Conservation (phyloP, 257 asterid species). For the Coffea eugenioides region DNA sequence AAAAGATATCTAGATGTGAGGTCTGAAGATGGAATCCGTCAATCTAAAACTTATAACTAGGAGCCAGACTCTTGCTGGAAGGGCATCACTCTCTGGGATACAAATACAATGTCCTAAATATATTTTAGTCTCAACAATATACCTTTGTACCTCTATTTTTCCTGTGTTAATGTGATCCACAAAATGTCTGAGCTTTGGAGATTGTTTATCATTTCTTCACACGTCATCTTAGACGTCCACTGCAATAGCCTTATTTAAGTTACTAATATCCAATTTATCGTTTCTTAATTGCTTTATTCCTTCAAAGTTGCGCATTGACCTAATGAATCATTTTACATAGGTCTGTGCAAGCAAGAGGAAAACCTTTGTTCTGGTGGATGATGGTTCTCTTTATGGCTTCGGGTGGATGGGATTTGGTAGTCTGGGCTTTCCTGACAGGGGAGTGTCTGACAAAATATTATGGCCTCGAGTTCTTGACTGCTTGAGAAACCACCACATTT, state of each 20-base stretch:
- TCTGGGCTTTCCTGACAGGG: slow-evolving; percentile 70
- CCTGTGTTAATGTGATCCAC: background rate
- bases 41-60: background rate
- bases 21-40: background rate
- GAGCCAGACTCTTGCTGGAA: background rate
- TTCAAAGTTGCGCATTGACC: background rate
- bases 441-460: slow-evolving; percentile 52
- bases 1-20: background rate
- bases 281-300: background rate
- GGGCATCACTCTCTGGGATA: background rate
- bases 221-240: background rate
- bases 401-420: slow-evolving; percentile 94
- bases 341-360: slow-evolving; percentile 87
- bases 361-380: slow-evolving; percentile 63
- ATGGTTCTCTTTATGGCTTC: slow-evolving; percentile 70
- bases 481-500: slow-evolving; percentile 54
- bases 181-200: background rate
- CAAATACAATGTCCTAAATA: background rate
- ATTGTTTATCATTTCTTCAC: background rate
- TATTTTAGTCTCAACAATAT: background rate
- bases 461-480: slow-evolving; percentile 59
- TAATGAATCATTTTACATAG: slow-evolving; percentile 21
- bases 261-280: background rate
- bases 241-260: background rate
- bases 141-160: background rate